Base-by-base conservation (phyloP, 83 land plant species). In the Picea abies region DNA sequence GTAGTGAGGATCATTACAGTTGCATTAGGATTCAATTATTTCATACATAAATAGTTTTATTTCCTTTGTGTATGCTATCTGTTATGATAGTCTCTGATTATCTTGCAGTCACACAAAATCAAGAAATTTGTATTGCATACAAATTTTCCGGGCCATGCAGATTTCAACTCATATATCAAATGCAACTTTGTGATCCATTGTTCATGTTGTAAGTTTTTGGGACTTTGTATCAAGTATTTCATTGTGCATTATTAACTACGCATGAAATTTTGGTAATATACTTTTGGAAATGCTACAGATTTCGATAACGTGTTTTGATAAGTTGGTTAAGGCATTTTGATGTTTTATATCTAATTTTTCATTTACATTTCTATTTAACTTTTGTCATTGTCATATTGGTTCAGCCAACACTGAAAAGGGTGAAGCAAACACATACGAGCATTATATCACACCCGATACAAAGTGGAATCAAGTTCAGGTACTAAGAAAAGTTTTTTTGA, bases 391-490 rank as follows among this genome's bases (percentile, higher is more conserved):
- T 11, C 20, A 20, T 44, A 41, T 73, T 73, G 26, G 20, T 41
- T 20, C 56, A 73, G 77, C 77, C 3, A 3, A 20, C 22, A 73
- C 77, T 8, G 16, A 73, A 73, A 22, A 44, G 77, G 58, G 80
- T 19, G 85, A 84, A 32, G 93, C 70, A 60, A 82, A 83, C 80
- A 70, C 69, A 16, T 26, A 80, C 25, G 92, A 94, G 62, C 60
- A 87, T 37, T 72, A 83, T 41, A 95, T 95, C 69, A 90, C 98
- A 23, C 87, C 96, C 16, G 87, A 87, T 86, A 95, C 99, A 12
- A 95, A 95, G 67, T 96, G 99, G 99, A 88, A 86, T 19, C 92
- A 96, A 86, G 97, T 96, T 81, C 95, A 96, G 99, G 99, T 96
- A 87, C 73, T 56, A 56, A 56, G 3, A 56, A 56, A 56, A 56